These are phyloP conservation scores for Circinella umbellata DNA, from an alignment of 371 early-diverging fungal species.

Conservation along the genomic window DNA sequence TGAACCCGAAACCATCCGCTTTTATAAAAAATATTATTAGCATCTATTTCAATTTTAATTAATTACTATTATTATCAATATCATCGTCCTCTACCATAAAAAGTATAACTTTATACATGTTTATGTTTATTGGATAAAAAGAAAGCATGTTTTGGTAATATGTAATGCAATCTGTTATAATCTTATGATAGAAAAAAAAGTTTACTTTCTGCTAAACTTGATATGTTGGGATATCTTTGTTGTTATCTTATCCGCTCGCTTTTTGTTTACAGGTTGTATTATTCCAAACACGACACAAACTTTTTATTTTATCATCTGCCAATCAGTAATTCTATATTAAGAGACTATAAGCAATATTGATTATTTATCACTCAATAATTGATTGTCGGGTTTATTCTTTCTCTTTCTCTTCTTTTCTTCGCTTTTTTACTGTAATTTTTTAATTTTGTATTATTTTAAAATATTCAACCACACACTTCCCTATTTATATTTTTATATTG, in stretches of 20 bases:
- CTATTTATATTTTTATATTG: neutral
- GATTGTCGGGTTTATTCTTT: neutral
- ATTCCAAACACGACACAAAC: neutral
- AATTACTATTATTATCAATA: too few relatives aligned
- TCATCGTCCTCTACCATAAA: too few relatives aligned
- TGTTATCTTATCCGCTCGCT: constrained; percentile 8
- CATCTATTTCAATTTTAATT: too few relatives aligned
- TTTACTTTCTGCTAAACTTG: too few relatives aligned
- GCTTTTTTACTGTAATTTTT: neutral
- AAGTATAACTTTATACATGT: too few relatives aligned
- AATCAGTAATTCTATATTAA: constrained; percentile 7
- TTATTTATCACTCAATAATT: neutral
- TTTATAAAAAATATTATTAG: too few relatives aligned
- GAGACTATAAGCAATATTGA: neutral
- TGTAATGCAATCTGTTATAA: neutral
- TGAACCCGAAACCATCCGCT: too few relatives aligned
- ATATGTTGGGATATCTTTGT: neutral
- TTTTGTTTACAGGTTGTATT: neutral
- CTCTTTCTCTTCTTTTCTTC: neutral
- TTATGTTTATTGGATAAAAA: too few relatives aligned
- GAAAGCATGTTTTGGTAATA: too few relatives aligned
- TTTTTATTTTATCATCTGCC: constrained; percentile 5
- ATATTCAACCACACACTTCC: neutral
- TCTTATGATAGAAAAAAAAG: constrained; percentile 1
- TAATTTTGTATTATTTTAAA: neutral